Base-by-base conservation (phyloP, 106 monocot genomes). In the Narthecium ossifragum region DNA sequence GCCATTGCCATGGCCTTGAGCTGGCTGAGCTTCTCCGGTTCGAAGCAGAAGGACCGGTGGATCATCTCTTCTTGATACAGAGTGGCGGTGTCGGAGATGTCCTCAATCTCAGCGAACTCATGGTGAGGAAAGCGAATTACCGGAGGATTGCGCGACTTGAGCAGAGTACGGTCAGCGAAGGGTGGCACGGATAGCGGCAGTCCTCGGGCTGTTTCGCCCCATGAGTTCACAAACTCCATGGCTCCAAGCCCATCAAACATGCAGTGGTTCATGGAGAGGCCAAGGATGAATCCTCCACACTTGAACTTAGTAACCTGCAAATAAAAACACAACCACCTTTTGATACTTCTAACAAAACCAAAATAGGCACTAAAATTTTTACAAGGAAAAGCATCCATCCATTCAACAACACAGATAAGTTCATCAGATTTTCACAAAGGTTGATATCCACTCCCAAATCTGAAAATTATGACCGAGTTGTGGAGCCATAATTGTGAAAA, bases 211-310 rank as follows among this genome's bases (percentile, higher is more conserved):
- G 77, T 80, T 36, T 83, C 79, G 4, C 71, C 91, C 92, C 92
- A 92, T 13, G 92, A 80, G 79, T 77, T 79, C 36, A 92, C 83
- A 50, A 92, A 86, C 59, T 92, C 86, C 92, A 86, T 83, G 20
- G 92, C 92, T 2, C 69, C 82, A 13, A 92, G 34, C 10, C 86
- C 86, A 41, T 92, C 86, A 29, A 92, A 83, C 83, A 92, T 92
- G 77, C 86, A 92, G 74, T 92, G 92, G 77, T 92, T 86, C 86
- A 92, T 80, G 31, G 71, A 65, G 0, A 92, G 75, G 3, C 92
- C 92, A 0, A 92, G 77, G 27, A 73, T 55, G 83, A 92, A 86
- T 0, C 86, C 80, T 2, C 92, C 92, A 30, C 92, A 92, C 36
- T 64, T 83, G 83, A 92, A 86, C 46, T 61, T 83, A 1, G 92